Base-by-base conservation (phyloP, 2,329 filamentous ascomycete genomes). In the Phymatotrichopsis omnivora region DNA sequence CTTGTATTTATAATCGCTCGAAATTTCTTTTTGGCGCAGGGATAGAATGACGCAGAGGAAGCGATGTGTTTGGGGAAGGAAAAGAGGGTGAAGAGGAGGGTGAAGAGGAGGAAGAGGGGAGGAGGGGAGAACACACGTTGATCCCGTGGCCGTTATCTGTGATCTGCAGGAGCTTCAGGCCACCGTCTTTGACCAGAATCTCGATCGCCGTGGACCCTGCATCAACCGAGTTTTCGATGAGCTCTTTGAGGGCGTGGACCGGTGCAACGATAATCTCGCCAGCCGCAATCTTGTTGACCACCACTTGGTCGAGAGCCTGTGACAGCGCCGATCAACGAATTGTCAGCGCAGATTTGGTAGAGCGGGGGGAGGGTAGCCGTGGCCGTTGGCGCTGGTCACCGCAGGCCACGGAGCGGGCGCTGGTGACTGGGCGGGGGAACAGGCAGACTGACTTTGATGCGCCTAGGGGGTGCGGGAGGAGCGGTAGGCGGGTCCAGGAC, bases 221-320 rank as follows among this genome's bases (percentile, higher is more conserved):
- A 65, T 98, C 93, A 12, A 98, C 86, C 3, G 91, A 82, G 59
- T 98, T 98, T 63, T 98, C 91, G 10, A 98, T 86, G 38, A 98
- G 69, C 63, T 98, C 91, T 65, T 98, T 98, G 46, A 98, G 66
- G 3, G 93, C 91, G 64, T 98, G 85, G 22, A 95, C 86, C 0
- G 91, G 93, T 2, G 91, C 89, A 37, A 98, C 86, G 50, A 98
- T 98, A 58, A 98, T 98, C 64, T 98, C 91, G 16, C 91, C 91
- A 0, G 91, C 91, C 1, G 91, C 91, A 56, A 98, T 98, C 64
- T 96, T 98, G 70, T 96, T 98, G 55, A 98, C 83, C 17, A 98
- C 91, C 67, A 91, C 82, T 53, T 83, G 79, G 59, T 93, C 84
- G 20, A 98, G 74, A 11, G 89, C 82, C 79, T 93, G 65, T 36